These are phyloP conservation scores for Penicillium herquei DNA, from an alignment of 495 filamentous ascomycete genomes.

Conservation along the genomic window DNA sequence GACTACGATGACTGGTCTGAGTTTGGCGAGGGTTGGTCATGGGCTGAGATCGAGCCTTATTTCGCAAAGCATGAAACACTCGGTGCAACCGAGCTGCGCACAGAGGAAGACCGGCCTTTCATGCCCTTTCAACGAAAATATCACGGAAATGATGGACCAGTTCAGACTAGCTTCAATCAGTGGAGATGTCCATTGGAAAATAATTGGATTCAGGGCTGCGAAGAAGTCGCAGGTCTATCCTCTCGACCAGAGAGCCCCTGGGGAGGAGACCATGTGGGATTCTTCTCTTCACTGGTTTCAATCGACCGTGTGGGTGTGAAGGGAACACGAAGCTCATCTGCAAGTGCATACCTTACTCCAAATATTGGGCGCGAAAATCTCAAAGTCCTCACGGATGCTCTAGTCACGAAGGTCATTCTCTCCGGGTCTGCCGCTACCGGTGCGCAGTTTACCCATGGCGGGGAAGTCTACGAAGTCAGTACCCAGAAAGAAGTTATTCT, in stretches of 20 bases:
- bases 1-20: constrained; percentile 53
- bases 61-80: constrained; percentile 45
- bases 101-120: constrained; percentile 27
- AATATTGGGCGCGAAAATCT: constrained; percentile 26
- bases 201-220: constrained; percentile 24
- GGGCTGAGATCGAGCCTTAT: constrained; percentile 57
- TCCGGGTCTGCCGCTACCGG: constrained; percentile 16
- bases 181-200: constrained; percentile 1
- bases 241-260: constrained; percentile 14
- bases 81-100: constrained; percentile 30
- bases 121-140: constrained; percentile 40
- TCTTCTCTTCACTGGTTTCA: constrained; percentile 35
- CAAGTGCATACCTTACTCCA: constrained; percentile 47
- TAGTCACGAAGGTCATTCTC: constrained; percentile 31
- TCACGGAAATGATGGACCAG: constrained; percentile 44
- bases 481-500: constrained; percentile 57
- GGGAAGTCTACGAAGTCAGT: constrained; percentile 29
- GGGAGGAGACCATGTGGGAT: constrained; percentile 36
- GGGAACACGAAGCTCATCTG: constrained; percentile 47
- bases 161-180: constrained; percentile 48
- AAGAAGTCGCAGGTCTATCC: constrained; percentile 23
- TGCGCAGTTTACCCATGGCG: constrained; percentile 15
- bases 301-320: constrained; percentile 36
- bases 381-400: constrained; percentile 28
- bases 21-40: constrained; percentile 64